Base-by-base conservation (phyloP, 106 monocot species). In the Dactylorhiza incarnata region DNA sequence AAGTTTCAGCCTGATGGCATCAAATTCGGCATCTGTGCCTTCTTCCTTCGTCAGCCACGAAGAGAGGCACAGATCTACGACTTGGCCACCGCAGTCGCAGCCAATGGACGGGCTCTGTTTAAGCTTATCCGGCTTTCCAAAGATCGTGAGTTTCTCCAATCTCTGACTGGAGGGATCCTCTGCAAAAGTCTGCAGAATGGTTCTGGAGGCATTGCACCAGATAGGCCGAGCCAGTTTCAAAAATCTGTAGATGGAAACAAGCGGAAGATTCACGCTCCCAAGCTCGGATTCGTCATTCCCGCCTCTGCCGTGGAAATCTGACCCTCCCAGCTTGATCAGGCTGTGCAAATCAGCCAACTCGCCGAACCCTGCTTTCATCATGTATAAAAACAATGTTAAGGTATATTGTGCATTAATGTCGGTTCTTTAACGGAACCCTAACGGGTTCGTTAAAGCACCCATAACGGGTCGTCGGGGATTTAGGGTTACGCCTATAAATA, bases 231-330 rank as follows among this genome's bases (percentile, higher is more conserved):
- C 89, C 15, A 86, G 9, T 76, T 85, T 92, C 81, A 96, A 75
- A 72, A 96, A 96, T 66, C 78, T 48, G 51, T 56, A 85, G 20
- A 89, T 50, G 13, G 85, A 26, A 69, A 71, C 49, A 78, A 89
- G 26, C 24, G 95, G 87, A 71, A 96, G 90, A 43, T 78, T 80
- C 53, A 89, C 87, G 44, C 78, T 85, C 5, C 95, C 95, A 24
- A 93, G 68, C 77, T 96, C 95, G 20, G 93, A 83, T 84, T 96
- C 95, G 61, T 86, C 86, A 73, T 85, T 77, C 12, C 84, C 85
- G 48, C 88, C 86, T 79, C 78, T 89, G 63, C 90, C 95, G 85
- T 96, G 95, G 67, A 87, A 96, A 86, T 96, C 95, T 55, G 95
- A 93, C n/a, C 95, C 93, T 73, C 95, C 95, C 72, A 96, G 77